Conservation (phyloP, 2,329 filamentous ascomycete species). For the Aspergillus amoenus region DNA sequence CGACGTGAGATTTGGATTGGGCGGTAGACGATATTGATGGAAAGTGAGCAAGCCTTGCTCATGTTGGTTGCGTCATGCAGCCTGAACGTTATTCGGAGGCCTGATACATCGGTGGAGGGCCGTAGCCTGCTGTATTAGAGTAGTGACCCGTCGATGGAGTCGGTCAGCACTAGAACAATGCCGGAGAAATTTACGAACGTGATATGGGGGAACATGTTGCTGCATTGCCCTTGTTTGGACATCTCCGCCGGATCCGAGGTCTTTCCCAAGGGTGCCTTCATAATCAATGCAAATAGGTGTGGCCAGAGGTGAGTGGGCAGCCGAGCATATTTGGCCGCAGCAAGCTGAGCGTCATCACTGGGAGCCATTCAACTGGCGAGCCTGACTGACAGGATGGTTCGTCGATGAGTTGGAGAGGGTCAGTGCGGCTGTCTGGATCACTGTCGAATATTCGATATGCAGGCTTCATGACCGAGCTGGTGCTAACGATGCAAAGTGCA, state of each 20-base stretch:
- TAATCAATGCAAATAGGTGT: not conserved
- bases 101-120: not conserved
- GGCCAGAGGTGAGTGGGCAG: not conserved
- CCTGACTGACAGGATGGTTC: not conserved
- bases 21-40: no score
- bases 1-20: not conserved
- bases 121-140: no score
- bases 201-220: not conserved
- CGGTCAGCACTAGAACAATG: not conserved
- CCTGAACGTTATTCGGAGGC: not conserved
- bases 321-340: not conserved
- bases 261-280: not conserved
- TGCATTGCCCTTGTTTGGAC: not conserved
- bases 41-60: not conserved
- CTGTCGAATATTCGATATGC: not conserved
- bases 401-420: not conserved
- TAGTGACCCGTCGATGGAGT: no score
- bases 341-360: no score
- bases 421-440: not conserved
- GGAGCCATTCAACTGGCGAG: not conserved
- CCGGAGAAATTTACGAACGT: not conserved
- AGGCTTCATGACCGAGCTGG: not conserved
- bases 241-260: not conserved
- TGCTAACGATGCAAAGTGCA: not conserved
- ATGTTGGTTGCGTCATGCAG: not conserved